Evolutionary conservation across 2,329 filamentous ascomycete genomes (phyloP).

Genomic region (Dendryphion nanum): DNA sequence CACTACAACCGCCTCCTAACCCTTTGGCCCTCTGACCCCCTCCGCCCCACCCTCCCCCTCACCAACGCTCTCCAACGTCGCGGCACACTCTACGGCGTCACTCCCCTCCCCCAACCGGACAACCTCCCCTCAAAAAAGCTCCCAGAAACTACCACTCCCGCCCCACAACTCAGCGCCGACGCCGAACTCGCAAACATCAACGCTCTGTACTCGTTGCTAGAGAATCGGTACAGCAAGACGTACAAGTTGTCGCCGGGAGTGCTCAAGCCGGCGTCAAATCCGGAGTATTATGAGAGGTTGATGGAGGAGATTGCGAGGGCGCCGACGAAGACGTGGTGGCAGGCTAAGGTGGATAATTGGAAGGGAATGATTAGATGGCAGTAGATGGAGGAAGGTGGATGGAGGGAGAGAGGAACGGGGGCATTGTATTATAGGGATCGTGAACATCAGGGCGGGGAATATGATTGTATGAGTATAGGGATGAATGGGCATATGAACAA

Average conservation of each 20-base stretch:
- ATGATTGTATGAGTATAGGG: not conserved
- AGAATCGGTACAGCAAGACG: conserved; percentile 55
- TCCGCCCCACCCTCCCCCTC: conserved; percentile 50
- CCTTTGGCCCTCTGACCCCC: conserved; percentile 51
- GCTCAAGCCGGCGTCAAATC: conserved; percentile 32
- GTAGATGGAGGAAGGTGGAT: conserved; percentile 6
- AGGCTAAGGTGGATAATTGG: conserved; percentile 36
- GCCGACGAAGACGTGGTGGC: conserved; percentile 34
- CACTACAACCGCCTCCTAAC: conserved; percentile 52
- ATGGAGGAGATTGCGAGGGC: conserved; percentile 38
- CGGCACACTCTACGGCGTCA: conserved; percentile 28
- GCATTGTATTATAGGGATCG: not conserved
- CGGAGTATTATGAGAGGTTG: conserved; percentile 34
- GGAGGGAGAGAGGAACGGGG: not conserved
- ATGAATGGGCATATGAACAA: too few relatives aligned
- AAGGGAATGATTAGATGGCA: conserved; percentile 38
- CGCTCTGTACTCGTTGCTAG: conserved; percentile 59
- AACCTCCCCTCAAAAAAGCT: not conserved
- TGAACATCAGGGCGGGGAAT: too few relatives aligned
- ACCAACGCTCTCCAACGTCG: conserved; percentile 44
- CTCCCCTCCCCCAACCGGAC: conserved; percentile 19
- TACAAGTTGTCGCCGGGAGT: conserved; percentile 27
- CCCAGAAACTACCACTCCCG: conserved; percentile 6
- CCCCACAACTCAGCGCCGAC: conserved; percentile 5
- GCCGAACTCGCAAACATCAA: conserved; percentile 52